Base-by-base conservation (phyloP, 257 asterid species). In the Anisodus acutangulus region DNA sequence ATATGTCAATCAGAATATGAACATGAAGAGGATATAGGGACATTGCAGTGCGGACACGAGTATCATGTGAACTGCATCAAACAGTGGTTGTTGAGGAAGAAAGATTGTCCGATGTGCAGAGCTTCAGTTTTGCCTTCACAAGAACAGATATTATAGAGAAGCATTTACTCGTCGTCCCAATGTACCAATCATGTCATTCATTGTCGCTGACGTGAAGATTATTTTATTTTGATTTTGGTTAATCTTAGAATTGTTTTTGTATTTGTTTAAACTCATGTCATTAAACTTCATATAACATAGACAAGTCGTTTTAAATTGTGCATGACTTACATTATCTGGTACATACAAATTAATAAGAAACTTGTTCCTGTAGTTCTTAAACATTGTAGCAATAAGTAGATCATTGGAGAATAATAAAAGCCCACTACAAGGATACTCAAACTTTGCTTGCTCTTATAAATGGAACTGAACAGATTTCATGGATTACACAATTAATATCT, bases 81-180 rank as follows among this genome's bases (percentile, higher is more conserved):
- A 17, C 64, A 62, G 4, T 37, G 62, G 83, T 3, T 81, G 79
- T 1, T 2, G 16, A 31, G n/a, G 68, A 60, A 63, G 31, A 85
- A 80, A n/a, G 57, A 26, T 59, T 85, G 87, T 31, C 85, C 87
- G 0, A 16, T 85, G 12, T 81, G 87, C 81, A 71, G 47, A n/a
- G 82, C 82, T 31, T 31, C 47, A 35, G 47, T 35, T 66, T 66
- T 31, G 72, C 72, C 19, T 31, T 66, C 45, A 66, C 45, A 31
- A 16, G 41, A 12, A 12, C 10, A 12, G 11, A 31, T 0, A 35
- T 4, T 15, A 55, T 55, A 55, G 62, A 55, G 60, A 54, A 16
- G 0, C 5, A 41, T 41, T 22, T 22, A 22, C 26, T 22, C 26
- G 26, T 22, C 26, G 26, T 22, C 26, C 26, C 26, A 22, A 22